Evolutionary conservation across 1,284 basidiomycete species (phyloP), one percentile per base, ranked within the genome.

Genomic region (Marasmius sp.): DNA sequence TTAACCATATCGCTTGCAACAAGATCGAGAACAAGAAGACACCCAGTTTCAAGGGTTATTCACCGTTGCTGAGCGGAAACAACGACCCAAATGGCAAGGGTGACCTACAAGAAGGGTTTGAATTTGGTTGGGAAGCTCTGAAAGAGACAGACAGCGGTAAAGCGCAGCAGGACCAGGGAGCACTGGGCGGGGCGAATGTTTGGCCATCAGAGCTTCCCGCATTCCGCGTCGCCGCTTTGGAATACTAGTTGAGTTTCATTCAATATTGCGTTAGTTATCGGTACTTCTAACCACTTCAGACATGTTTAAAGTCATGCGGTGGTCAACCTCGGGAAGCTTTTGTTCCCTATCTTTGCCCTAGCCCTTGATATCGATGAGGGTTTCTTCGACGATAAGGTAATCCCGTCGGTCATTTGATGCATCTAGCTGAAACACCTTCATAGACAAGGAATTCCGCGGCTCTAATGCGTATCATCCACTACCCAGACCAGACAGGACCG

Each of bases 321-420:
- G 11, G 71, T 79, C 1, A 70, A 72, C 0, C 80, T 96, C 2
- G 94, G 94, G 3, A 82, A 85, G 68, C 74, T 75, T 0, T 74
- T 97, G 50, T 95, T 95, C 73, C 92, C 91, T 0, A 81, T 95
- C 0, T 93, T 97, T 65, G 93, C 94, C 3, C 79, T 94, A 12
- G 92, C 93, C 0, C 80, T 97, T 3, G 83, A 90, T 62, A 78
- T 94, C 1, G 83, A 87, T 0, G 88, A 92, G 66, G 74, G 82
- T 49, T 95, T 90, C 74, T 97, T 96, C 68, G 82, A 85, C 22
- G 88, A 93, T 69, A 94, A 95, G 82, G 91, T 86, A 14, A 9
- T 50, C 39, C 27, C 48, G 11, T 38, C 14, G 16, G n/a, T 57
- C 43, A 33, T 43, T 27, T 51, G 41, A 33, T 18, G 33, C 49